phyloP scores from a whole-genome alignment of 768 basidiomycete species.

The Cantharellus cinnabarinus region DNA sequence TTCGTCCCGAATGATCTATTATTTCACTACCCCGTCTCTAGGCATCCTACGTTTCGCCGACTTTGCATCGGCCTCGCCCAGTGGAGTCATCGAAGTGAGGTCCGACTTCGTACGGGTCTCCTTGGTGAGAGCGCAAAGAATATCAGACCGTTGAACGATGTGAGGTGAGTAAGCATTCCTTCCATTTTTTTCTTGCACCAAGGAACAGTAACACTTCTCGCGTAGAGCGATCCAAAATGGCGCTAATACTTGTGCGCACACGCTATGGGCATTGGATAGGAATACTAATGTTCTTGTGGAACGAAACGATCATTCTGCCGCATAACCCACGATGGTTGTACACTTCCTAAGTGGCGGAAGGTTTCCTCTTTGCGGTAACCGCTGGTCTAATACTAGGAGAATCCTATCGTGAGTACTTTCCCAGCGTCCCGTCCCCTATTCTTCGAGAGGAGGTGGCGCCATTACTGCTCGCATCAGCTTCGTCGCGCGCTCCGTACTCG shows the following conservation, averaged over 20 bases:
- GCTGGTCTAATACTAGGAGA: conserved; percentile 56
- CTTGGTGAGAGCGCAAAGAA: conserved; percentile 56
- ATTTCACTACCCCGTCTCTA: conserved; percentile 11
- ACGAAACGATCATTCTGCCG: too few relatives aligned
- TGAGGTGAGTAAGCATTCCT: conserved; percentile 26
- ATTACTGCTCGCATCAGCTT: not conserved
- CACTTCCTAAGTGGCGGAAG: conserved; percentile 36
- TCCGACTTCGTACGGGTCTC: conserved; percentile 49
- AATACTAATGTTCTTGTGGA: too few relatives aligned
- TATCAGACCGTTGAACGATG: conserved; percentile 58
- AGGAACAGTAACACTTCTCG: not conserved
- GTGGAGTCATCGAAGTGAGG: conserved; percentile 52
- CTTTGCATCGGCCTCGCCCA: conserved; percentile 61
- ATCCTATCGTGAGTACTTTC: conserved; percentile 47
- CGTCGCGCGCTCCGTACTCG: not conserved
- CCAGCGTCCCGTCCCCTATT: conserved; percentile 12
- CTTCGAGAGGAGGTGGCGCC: not conserved
- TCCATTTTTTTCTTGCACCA: not conserved
- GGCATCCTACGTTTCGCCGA: conserved; percentile 51
- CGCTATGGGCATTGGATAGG: not conserved
- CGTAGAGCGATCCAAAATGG: conserved; percentile 67
- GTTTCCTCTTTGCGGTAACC: conserved; percentile 64
- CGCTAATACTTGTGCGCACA: conserved; percentile 32
- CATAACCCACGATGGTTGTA: not conserved
- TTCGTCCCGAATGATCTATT: not conserved